Evolutionary conservation across 2,329 filamentous ascomycete genomes (phyloP), one percentile per base, ranked within the genome.

Genomic region (Colletotrichum liriopes): DNA sequence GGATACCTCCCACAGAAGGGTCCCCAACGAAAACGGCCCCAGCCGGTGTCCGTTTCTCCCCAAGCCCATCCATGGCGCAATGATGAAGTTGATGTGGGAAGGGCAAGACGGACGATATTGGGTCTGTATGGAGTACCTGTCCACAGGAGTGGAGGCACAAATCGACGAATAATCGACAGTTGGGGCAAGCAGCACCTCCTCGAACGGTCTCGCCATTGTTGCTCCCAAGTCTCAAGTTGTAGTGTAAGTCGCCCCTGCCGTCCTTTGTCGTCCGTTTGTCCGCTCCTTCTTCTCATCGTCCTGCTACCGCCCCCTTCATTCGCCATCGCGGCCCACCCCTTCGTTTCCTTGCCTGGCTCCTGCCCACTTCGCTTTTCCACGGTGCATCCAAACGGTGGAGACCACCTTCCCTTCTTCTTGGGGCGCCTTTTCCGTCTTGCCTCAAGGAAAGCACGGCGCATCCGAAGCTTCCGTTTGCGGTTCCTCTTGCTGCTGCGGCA

Each of bases 151-250:
- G 65, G 59, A 59, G 59, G 35, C 39, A 47, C 52, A 47, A 54
- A 68, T 72, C 69, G 59, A 59, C 65, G 69, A 72, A 64, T 68
- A 58, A 69, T 72, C 69, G 65, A 58, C 18, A 32, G 35, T 47
- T n/a, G 18, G 35, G 20, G 23, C 29, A 47, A 32, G 58, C 14
- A 43, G 16, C n/a, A n/a, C n/a, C 56, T 29, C 37, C 56, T 29
- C 37, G 37, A 59, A 56, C 52, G 12, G n/a, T 7, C 20, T 37
- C n/a, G 37, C 32, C 52, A 16, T n/a, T 35, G 29, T 55, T 6
- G 18, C 32, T 52, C 5, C 49, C 49, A 9, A 49, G n/a, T 14
- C n/a, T 26, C 49, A 9, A 49, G n/a, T 14, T 8, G 11, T n/a
- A 7, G 8, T 8, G 11, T n/a, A 7, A 20, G 43, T 20, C 6